A percentile compares a stretch with the other conserved stretches of the same genome.
phyloP scores from a whole-genome alignment of 331 rosid genomes.

The Dryas integrifolia region DNA sequence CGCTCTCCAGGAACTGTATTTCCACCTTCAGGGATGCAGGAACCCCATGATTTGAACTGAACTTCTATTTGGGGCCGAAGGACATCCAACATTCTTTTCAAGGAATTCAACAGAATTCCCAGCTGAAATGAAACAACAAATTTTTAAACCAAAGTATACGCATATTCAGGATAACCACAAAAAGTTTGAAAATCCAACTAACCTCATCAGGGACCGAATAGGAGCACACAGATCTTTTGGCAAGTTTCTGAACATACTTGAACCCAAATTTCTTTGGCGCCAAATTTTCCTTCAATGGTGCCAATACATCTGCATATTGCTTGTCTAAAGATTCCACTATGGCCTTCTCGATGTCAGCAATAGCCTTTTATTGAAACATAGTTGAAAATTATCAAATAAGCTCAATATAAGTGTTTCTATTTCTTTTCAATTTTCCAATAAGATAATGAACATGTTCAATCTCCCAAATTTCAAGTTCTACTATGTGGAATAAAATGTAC shows the following conservation, averaged over 20 bases:
- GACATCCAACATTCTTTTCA: slow-evolving; percentile 88
- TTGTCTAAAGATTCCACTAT: slow-evolving; percentile 85
- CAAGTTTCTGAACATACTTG: slow-evolving; percentile 90
- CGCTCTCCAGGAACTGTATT: slow-evolving; percentile 84
- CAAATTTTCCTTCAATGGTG: slow-evolving; percentile 84
- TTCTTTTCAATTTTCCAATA: not conserved
- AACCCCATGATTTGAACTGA: slow-evolving; percentile 89
- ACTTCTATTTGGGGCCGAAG: slow-evolving; percentile 83
- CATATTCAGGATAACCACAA: slow-evolving; percentile 13
- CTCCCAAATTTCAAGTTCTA: not conserved
- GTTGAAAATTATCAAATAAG: slow-evolving; percentile 8
- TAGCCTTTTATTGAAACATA: slow-evolving; percentile 47
- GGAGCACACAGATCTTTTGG: slow-evolving; percentile 64
- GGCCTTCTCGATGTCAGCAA: slow-evolving; percentile 88
- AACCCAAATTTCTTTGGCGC: slow-evolving; percentile 89
- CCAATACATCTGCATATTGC: slow-evolving; percentile 88
- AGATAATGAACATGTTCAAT: not conserved
- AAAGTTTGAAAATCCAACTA: slow-evolving; percentile 23
- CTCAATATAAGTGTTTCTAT: not conserved
- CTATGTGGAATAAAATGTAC: not conserved
- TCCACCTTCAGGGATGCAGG: slow-evolving; percentile 84
- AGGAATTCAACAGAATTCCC: slow-evolving; percentile 78
- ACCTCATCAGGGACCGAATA: slow-evolving; percentile 90
- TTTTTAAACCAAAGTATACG: slow-evolving; percentile 11
- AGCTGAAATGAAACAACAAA: slow-evolving; percentile 54